These are phyloP conservation scores for Theobroma cacao DNA, from an alignment of 345 rosid species.

Conservation along the genomic window DNA sequence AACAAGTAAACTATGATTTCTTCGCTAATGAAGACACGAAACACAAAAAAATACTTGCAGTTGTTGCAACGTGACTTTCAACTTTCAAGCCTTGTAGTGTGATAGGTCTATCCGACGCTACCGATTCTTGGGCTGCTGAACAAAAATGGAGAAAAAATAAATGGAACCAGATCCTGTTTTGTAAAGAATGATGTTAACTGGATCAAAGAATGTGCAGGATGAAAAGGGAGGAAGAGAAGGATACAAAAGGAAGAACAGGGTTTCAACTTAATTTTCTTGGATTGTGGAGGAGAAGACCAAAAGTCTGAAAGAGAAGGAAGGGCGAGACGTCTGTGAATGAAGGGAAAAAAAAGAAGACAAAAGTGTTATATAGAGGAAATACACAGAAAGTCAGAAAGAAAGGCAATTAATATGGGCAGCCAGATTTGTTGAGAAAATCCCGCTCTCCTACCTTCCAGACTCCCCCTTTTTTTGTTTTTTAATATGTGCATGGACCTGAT, in stretches of 20 bases:
- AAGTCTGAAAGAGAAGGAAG: background rate
- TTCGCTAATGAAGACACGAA: background rate
- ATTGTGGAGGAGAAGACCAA: background rate
- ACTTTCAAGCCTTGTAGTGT: background rate
- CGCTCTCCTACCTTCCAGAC: background rate
- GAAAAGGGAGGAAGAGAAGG: background rate
- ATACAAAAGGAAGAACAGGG: background rate
- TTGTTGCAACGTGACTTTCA: background rate
- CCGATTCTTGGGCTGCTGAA: background rate
- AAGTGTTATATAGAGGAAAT: conserved; percentile 18
- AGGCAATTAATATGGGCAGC: conserved; percentile 15
- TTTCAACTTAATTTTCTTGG: background rate
- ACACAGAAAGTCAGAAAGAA: background rate
- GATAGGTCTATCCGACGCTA: background rate
- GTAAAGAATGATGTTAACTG: background rate
- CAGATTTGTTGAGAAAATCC: conserved; percentile 8
- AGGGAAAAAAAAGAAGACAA: background rate
- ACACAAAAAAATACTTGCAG: background rate
- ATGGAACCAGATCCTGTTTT: background rate
- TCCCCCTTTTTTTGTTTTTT: background rate
- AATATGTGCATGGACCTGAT: background rate
- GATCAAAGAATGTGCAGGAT: background rate
- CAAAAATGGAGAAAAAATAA: background rate
- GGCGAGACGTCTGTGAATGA: conserved; percentile 8
- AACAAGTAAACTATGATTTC: background rate